These are phyloP conservation scores for Omphalotus guepiniiformis DNA, from an alignment of 768 basidiomycete species.

Conservation along the genomic window DNA sequence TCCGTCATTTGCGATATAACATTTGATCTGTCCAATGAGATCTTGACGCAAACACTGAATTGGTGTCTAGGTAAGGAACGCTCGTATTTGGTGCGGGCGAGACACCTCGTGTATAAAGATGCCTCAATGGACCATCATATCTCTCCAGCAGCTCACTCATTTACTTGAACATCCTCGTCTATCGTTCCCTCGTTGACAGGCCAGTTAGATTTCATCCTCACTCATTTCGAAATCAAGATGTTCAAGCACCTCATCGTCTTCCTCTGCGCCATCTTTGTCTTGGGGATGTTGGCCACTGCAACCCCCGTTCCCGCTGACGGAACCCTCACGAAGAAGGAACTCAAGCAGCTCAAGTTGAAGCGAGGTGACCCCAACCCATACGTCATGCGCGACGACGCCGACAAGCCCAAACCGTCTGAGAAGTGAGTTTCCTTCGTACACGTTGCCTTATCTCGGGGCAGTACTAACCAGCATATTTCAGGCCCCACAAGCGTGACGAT, in stretches of 20 bases:
- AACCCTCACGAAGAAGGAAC: constrained; percentile 13
- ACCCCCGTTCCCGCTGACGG: constrained; percentile 12
- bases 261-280: constrained; percentile 19
- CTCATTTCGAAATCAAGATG: constrained; percentile 11
- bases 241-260: constrained; percentile 17
- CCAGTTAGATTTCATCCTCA: too few relatives aligned
- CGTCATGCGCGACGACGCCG: constrained; percentile 9
- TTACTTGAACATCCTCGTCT: too few relatives aligned
- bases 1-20: too few relatives aligned
- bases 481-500: constrained; percentile 10
- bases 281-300: constrained; percentile 17
- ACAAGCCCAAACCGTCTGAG: constrained; percentile 11
- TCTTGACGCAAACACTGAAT: too few relatives aligned
- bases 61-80: too few relatives aligned
- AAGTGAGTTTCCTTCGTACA: constrained; percentile 7
- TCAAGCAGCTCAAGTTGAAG: constrained; percentile 24
- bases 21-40: too few relatives aligned
- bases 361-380: constrained; percentile 16
- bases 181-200: too few relatives aligned
- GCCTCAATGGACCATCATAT: too few relatives aligned
- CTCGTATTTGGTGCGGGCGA: too few relatives aligned
- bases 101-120: too few relatives aligned
- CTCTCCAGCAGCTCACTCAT: too few relatives aligned
- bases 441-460: background rate
- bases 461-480: too few relatives aligned